phyloP scores from a whole-genome alignment of 2,329 filamentous ascomycete species.

The Metarhizium rileyi region DNA sequence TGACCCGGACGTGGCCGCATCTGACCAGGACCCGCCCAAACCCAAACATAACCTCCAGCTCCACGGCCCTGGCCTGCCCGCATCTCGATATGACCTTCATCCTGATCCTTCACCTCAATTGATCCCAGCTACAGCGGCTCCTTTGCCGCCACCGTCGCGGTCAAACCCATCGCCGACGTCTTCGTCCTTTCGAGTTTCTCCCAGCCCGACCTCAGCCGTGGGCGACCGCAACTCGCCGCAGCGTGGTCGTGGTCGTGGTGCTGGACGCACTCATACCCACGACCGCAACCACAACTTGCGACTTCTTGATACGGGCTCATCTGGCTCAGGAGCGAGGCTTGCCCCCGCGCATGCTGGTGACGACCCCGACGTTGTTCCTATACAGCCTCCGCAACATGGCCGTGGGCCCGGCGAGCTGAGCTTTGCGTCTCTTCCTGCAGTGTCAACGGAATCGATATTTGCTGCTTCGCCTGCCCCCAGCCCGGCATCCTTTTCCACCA shows the following conservation, averaged over 20 bases:
- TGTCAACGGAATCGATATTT: constrained; percentile 18
- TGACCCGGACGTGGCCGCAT: neutral
- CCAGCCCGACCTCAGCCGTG: neutral
- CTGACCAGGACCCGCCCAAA: constrained; percentile 1
- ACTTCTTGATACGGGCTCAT: neutral
- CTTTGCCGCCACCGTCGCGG: neutral
- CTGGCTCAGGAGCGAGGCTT: constrained; percentile 1
- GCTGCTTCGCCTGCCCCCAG: constrained; percentile 3
- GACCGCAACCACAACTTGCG: neutral
- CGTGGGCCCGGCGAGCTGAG: constrained; percentile 18
- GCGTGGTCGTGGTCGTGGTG: neutral
- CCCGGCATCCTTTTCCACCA: constrained; percentile 11
- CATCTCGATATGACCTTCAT: constrained; percentile 9
- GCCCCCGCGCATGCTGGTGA: constrained; percentile 11
- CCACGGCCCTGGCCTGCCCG: constrained; percentile 2
- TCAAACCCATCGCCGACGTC: constrained; percentile 1
- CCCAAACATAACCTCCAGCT: neutral
- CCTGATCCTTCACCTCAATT: constrained; percentile 6
- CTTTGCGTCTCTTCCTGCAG: constrained; percentile 14
- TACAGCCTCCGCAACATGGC: constrained; percentile 9
- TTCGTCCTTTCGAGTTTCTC: neutral
- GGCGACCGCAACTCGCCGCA: neutral
- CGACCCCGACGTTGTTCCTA: constrained; percentile 9
- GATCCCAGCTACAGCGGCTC: neutral
- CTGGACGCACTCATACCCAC: neutral